Evolutionary conservation across 75 land plant species (phyloP).

Genomic region (Pseudotsuga menziesii): DNA sequence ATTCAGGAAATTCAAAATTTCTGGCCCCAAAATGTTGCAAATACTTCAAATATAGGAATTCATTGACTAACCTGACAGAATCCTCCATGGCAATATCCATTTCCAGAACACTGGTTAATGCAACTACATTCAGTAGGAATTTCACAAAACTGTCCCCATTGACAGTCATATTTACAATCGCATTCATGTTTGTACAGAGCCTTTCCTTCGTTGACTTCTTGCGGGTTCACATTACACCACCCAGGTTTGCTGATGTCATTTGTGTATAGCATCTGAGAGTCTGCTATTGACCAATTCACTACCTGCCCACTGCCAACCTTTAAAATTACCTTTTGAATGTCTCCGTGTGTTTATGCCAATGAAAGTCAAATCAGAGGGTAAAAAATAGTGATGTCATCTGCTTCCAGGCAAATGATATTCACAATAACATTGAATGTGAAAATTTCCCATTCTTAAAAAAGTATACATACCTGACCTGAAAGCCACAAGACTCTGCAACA

Average conservation of each 20-base stretch:
- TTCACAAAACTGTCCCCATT: slow-evolving; percentile 71
- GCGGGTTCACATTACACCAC: slow-evolving; percentile 91
- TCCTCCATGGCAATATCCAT: slow-evolving; percentile 88
- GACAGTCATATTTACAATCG: slow-evolving; percentile 85
- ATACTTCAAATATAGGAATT: neutral
- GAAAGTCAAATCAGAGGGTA: slow-evolving; percentile 3
- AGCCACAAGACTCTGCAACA: slow-evolving; percentile 79
- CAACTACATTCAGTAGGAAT: slow-evolving; percentile 52
- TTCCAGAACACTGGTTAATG: slow-evolving; percentile 81
- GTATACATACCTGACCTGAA: slow-evolving; percentile 48
- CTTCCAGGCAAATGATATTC: neutral
- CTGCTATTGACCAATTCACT: slow-evolving; percentile 70
- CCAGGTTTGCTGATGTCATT: slow-evolving; percentile 54
- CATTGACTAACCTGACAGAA: slow-evolving; percentile 59
- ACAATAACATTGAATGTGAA: neutral
- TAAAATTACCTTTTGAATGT: slow-evolving; percentile 24
- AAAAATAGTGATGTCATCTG: neutral
- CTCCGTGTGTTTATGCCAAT: neutral
- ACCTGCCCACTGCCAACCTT: slow-evolving; percentile 36
- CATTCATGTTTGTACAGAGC: slow-evolving; percentile 69
- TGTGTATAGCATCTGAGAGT: slow-evolving; percentile 58
- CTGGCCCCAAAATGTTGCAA: neutral
- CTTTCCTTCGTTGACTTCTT: slow-evolving; percentile 45
- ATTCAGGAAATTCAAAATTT: neutral
- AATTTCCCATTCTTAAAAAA: neutral